These are phyloP conservation scores for Cadophora gregata DNA, from an alignment of 2,329 filamentous ascomycete genomes.

Conservation along the genomic window DNA sequence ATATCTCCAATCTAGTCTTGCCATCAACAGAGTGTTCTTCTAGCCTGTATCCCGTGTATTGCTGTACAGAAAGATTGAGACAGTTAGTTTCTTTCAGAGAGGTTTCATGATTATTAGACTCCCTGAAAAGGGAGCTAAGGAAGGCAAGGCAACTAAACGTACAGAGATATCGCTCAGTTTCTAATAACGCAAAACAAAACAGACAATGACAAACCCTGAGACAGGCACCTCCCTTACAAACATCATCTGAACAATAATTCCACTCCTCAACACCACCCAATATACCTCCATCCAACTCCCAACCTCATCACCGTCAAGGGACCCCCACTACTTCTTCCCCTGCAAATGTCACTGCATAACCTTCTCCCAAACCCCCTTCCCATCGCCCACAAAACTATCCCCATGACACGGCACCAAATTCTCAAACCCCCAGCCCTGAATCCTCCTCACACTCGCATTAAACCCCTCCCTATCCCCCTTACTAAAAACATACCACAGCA, in stretches of 20 bases:
- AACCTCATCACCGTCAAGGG: too few species aligned
- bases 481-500: slow-evolving; percentile 79
- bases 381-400: slow-evolving; percentile 78
- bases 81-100: neutral
- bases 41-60: too few species aligned
- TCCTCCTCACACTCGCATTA: slow-evolving; percentile 69
- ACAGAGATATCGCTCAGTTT: slow-evolving; percentile 12
- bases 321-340: slow-evolving; percentile 40
- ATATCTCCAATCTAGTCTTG: too few species aligned
- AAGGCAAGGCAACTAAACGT: slow-evolving; percentile 5
- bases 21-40: too few species aligned
- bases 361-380: slow-evolving; percentile 77
- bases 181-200: neutral
- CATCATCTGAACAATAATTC: neutral
- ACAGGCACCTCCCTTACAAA: neutral
- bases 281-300: neutral
- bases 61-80: too few species aligned
- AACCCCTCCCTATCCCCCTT: slow-evolving; percentile 68
- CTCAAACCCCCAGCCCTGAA: slow-evolving; percentile 83
- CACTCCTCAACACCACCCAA: neutral
- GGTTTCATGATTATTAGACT: neutral
- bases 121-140: neutral
- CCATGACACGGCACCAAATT: slow-evolving; percentile 92
- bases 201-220: neutral
- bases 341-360: slow-evolving; percentile 84